Conservation (phyloP, 129 eudicot species). For the Silybum marianum region DNA sequence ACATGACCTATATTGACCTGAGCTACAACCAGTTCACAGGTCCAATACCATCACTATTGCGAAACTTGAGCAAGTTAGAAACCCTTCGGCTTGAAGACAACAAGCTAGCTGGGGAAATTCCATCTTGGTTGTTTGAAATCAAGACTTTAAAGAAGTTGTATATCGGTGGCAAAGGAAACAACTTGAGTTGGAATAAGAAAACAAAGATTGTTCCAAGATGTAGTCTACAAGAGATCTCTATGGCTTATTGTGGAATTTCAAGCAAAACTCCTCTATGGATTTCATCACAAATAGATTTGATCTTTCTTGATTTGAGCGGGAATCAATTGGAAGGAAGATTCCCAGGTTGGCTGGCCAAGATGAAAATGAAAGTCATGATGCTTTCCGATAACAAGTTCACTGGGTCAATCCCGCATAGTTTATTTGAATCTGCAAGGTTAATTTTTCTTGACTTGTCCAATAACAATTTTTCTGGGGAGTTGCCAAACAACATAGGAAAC, state of each 20-base stretch:
- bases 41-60: too few relatives aligned
- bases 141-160: not conserved
- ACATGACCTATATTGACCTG: too few relatives aligned
- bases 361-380: conserved; percentile 31
- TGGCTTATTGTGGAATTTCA: conserved; percentile 27
- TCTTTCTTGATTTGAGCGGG: conserved; percentile 38
- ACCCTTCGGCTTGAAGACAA: too few relatives aligned
- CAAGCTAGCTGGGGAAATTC: too few relatives aligned
- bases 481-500: conserved; percentile 47
- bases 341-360: conserved; percentile 49
- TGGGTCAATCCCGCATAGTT: conserved; percentile 38
- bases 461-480: conserved; percentile 43
- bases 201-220: conserved; percentile 42
- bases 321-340: conserved; percentile 43
- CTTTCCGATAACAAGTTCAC: conserved; percentile 42
- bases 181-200: conserved; percentile 42
- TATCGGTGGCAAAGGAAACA: conserved; percentile 33
- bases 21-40: too few relatives aligned
- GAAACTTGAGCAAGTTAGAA: too few relatives aligned
- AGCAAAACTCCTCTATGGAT: conserved; percentile 42
- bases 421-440: conserved; percentile 34
- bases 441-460: conserved; percentile 33
- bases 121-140: too few relatives aligned
- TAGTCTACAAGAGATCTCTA: conserved; percentile 29
- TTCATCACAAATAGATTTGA: conserved; percentile 33